phyloP scores from a whole-genome alignment of 2,329 filamentous ascomycete species.

The Fusarium heterosporum region DNA sequence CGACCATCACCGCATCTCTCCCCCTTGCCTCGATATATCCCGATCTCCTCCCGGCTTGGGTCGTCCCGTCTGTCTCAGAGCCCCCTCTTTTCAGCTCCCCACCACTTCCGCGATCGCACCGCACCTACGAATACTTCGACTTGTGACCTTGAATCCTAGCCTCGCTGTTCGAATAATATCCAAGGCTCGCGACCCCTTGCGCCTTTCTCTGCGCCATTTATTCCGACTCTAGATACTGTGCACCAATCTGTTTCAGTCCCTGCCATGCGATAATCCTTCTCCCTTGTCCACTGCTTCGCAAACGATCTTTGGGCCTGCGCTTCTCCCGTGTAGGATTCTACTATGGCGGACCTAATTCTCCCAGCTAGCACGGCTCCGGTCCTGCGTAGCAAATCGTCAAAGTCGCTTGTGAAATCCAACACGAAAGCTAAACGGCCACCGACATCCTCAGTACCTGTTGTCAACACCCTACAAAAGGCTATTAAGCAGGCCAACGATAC shows the following conservation, averaged over 20 bases:
- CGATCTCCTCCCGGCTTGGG: background rate
- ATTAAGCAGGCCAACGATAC: conserved; percentile 56
- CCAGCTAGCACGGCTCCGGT: conserved; percentile 40
- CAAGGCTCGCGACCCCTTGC: background rate
- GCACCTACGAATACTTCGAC: conserved; percentile 28
- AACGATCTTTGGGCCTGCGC: conserved; percentile 27
- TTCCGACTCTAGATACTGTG: background rate
- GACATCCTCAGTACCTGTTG: conserved; percentile 32
- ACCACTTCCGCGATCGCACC: conserved; percentile 28
- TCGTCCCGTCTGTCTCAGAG: conserved; percentile 18
- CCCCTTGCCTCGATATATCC: background rate
- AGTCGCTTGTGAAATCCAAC: conserved; percentile 39
- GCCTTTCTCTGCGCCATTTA: background rate
- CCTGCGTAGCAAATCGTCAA: conserved; percentile 37
- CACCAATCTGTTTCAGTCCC: background rate
- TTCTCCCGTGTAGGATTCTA: conserved; percentile 9
- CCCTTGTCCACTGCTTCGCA: background rate
- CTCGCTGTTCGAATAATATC: conserved; percentile 18
- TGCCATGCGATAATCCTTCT: conserved; percentile 34
- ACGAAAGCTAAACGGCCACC: conserved; percentile 41
- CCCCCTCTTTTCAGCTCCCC: conserved; percentile 30
- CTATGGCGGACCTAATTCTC: conserved; percentile 49
- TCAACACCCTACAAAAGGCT: conserved; percentile 48
- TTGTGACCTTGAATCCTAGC: conserved; percentile 33
- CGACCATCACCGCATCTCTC: background rate